These are phyloP conservation scores for Cornus controversa DNA, from an alignment of 148 eudicot species.

Conservation along the genomic window DNA sequence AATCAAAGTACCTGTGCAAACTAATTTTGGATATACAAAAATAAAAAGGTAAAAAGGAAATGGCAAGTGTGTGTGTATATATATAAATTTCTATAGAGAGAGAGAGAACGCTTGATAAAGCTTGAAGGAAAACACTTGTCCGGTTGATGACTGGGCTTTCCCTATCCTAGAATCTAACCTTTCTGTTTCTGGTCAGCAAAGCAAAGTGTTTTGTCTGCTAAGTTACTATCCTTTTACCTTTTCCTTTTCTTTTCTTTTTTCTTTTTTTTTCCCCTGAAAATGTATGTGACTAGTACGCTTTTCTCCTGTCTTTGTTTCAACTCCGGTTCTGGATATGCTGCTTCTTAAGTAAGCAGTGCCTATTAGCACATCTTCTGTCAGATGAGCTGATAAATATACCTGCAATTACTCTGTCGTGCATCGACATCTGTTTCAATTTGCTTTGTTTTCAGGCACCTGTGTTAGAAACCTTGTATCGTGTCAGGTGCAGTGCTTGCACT, in stretches of 20 bases:
- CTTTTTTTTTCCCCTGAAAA: no score
- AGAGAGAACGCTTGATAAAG: neutral
- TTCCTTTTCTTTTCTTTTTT: no score
- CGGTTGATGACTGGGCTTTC: neutral
- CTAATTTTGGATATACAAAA: neutral
- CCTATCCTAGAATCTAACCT: neutral
- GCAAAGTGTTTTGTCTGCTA: neutral
- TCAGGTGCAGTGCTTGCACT: neutral
- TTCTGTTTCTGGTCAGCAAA: neutral
- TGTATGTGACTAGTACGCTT: no score
- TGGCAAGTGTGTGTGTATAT: no score
- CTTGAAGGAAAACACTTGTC: neutral
- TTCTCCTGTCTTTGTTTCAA: neutral
- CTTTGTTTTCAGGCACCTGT: neutral
- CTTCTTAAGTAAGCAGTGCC: neutral
- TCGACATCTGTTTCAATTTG: neutral
- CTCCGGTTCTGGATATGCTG: neutral
- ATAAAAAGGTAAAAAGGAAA: no score
- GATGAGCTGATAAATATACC: slow-evolving; percentile 4
- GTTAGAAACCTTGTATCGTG: neutral
- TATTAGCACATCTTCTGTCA: neutral
- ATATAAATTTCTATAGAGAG: no score
- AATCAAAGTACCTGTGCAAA: neutral
- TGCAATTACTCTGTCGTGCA: neutral
- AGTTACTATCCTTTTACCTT: no score